phyloP scores from a whole-genome alignment of 2,329 filamentous ascomycete genomes.

The Juglanconis oblonga region DNA sequence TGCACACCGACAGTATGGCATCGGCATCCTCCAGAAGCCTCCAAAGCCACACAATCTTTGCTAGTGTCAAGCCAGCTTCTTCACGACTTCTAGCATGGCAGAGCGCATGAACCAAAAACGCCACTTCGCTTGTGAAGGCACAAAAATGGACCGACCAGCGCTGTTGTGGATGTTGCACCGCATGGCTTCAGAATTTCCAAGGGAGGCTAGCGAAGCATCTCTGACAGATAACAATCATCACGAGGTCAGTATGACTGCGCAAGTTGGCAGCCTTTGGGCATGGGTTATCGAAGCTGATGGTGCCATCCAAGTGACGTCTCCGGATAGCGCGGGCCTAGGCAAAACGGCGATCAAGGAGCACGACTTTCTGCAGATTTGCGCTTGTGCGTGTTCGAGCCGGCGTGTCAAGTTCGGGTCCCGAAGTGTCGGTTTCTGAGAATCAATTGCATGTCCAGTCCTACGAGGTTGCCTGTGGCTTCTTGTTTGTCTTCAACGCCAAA shows the following conservation, averaged over 20 bases:
- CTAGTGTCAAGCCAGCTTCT: neutral
- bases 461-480: neutral
- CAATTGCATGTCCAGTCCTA: neutral
- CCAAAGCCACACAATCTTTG: neutral
- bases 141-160: constrained; percentile 1
- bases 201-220: neutral
- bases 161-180: constrained; percentile 9
- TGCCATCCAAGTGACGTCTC: neutral
- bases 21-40: neutral
- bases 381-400: neutral
- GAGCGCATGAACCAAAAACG: constrained; percentile 1
- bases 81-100: neutral
- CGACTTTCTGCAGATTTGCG: neutral
- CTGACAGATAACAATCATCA: constrained; percentile 1
- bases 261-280: neutral
- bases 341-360: neutral
- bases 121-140: constrained; percentile 17
- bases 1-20: neutral
- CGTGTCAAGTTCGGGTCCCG: neutral
- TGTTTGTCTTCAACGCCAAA: neutral
- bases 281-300: constrained; percentile 1
- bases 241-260: neutral
- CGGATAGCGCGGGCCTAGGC: too few species aligned
- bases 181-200: constrained; percentile 1
- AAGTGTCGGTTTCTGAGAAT: neutral